Evolutionary conservation across 345 rosid genomes (phyloP).

Genomic region (Pistacia atlantica): DNA sequence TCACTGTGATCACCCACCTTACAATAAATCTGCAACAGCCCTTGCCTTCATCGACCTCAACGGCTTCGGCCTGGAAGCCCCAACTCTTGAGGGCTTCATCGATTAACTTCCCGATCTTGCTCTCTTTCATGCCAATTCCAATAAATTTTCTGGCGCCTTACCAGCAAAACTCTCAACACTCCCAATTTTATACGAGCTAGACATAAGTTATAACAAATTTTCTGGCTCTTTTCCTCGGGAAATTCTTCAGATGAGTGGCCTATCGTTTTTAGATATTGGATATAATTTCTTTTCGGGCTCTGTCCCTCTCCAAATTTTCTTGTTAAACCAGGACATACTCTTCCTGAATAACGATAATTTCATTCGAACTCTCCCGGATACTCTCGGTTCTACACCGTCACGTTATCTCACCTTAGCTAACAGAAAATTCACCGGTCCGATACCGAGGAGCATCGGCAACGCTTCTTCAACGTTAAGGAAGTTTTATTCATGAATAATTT

Average conservation of each 20-base stretch:
- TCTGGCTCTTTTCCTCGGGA: constrained; percentile 32
- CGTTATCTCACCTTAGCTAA: constrained; percentile 43
- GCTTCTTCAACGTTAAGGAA: constrained; percentile 33
- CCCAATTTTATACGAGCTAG: constrained; percentile 38
- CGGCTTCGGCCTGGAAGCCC: constrained; percentile 35
- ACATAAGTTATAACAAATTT: constrained; percentile 45
- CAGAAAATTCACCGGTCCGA: constrained; percentile 44
- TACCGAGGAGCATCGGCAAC: constrained; percentile 36
- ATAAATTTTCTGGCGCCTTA: constrained; percentile 44
- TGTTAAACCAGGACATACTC: constrained; percentile 28
- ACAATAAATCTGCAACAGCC: constrained; percentile 38
- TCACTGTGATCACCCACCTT: constrained; percentile 42
- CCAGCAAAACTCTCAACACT: constrained; percentile 27
- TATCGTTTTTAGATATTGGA: constrained; percentile 43
- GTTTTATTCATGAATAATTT: constrained; percentile 39
- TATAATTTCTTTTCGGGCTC: constrained; percentile 44
- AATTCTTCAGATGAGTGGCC: constrained; percentile 25
- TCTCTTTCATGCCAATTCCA: constrained; percentile 57
- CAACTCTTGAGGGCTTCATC: constrained; percentile 39
- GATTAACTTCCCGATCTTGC: constrained; percentile 53
- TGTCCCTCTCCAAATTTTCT: constrained; percentile 40
- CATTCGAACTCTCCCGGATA: constrained; percentile 31
- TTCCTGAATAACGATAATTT: constrained; percentile 51
- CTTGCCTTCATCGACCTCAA: constrained; percentile 45
- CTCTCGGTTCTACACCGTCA: constrained; percentile 34